phyloP scores from a whole-genome alignment of 139 green algal genomes.

The Prasinococcaceae sp. region DNA sequence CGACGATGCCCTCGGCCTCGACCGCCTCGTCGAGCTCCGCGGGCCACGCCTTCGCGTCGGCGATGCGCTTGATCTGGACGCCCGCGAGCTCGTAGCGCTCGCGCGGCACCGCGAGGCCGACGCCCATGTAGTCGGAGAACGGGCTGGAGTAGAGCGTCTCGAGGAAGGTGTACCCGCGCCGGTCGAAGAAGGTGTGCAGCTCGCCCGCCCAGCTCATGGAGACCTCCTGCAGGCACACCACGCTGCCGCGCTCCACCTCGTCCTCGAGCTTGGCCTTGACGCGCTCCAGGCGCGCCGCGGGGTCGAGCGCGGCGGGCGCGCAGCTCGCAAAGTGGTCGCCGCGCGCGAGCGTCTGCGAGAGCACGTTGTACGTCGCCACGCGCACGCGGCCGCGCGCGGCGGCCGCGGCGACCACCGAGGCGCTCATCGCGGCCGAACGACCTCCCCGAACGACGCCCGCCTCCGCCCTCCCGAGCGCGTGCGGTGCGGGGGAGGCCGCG shows the following conservation, averaged over 20 bases:
- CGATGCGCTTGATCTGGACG: slow-evolving; percentile 10
- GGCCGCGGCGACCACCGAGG: too few relatives aligned
- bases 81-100: slow-evolving; percentile 7
- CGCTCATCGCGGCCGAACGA: too few relatives aligned
- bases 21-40: not conserved
- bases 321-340: slow-evolving; percentile 13
- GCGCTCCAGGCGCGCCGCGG: not conserved
- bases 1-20: not conserved
- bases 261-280: slow-evolving; percentile 4
- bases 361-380: slow-evolving; percentile 25
- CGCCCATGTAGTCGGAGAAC: slow-evolving; percentile 26
- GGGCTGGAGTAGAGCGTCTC: slow-evolving; percentile 8
- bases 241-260: slow-evolving; percentile 8
- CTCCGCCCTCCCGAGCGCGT: too few relatives aligned
- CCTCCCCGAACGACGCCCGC: too few relatives aligned
- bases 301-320: slow-evolving; percentile 8
- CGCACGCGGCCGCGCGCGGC: too few relatives aligned
- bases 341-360: slow-evolving; percentile 12
- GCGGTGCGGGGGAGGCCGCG: too few relatives aligned
- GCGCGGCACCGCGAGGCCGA: slow-evolving; percentile 15
- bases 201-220: slow-evolving; percentile 14
- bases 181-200: slow-evolving; percentile 21
- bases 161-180: slow-evolving; percentile 17
- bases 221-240: slow-evolving; percentile 26
- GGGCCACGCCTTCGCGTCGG: slow-evolving; percentile 16